Evolutionary conservation across 208 protist species (phyloP), one percentile per base, ranked within the genome.

Genomic region (Leptomonas pyrrhocoris): DNA sequence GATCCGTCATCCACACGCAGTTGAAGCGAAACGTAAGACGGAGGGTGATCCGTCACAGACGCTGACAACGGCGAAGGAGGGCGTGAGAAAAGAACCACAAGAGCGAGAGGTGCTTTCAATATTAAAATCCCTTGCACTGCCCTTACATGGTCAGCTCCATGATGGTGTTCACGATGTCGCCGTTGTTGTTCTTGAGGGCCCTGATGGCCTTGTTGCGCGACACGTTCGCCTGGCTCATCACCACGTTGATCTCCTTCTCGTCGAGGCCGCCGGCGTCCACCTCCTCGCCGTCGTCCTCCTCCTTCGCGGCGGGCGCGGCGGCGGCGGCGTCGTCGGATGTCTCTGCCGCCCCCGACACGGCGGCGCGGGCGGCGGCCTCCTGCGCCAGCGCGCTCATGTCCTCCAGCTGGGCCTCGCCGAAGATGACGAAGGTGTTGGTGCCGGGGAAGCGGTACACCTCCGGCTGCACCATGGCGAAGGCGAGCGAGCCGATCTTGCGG

Each of bases 341-440:
- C 53, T 69, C 67, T 12, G 73, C 68, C 51, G 69, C 80, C 38
- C 77, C 84, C 16, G 78, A 80, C n/a, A 90, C 85, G 64, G 85
- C 83, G 30, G 83, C 80, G 67, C 81, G 85, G 34, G 85, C 85
- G 36, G 86, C 86, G 28, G 88, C 85, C 73, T 93, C 82, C 81
- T 93, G 80, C 4, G 79, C 79, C 42, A 89, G 55, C 54, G 79
- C 73, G 46, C 63, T 73, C 38, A 78, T 77, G 68, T 99, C 96
- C 73, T 99, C 97, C 28, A 99, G 87, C 72, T 98, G 97, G 27
- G 95, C 91, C 81, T 99, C 97, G 73, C 98, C 98, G 73, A 99
- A 99, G 86, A 99, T 91, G 62, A 99, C 87, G 82, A 98, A 99
- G 43, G 97, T 99, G 85, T 99, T 98, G 34, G 92, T 95, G 64